Evolutionary conservation across 768 basidiomycete genomes (phyloP), one percentile per base, ranked within the genome.

Genomic region (Hirschioporus abietinus): DNA sequence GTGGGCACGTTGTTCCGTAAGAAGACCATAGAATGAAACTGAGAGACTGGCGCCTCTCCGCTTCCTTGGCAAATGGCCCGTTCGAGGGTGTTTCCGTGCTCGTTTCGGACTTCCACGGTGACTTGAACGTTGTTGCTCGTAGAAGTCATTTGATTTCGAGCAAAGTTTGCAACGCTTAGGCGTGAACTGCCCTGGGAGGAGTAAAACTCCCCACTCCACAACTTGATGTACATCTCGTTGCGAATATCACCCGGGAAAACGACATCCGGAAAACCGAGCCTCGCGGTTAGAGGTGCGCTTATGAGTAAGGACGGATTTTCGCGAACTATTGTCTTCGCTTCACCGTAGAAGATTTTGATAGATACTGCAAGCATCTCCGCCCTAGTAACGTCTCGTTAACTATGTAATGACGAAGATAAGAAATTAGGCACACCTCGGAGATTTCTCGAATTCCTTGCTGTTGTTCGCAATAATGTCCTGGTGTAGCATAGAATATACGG

Each of bases 221-320:
- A 84, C 76, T 97, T 97, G 79, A 98, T 85, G 76, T 98, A 99
- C 15, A 98, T 82, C 70, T 99, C 96, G 72, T 99, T 98, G 18
- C 96, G 88, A n/a, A 87, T 78, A 68, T 93, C 91, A 7, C 92
- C 93, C 2, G 96, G 96, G 73, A 95, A 95, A 9, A 96, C 95
- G 7, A 97, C 95, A 70, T 99, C 96, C 0, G 96, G 92, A 74
- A 99, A 99, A 34, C 95, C 95, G 35, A 99, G 87, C 2, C 94
- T 91, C 15, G 90, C 79, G 1, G 95, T 95, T 60, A 89, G 84
- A 0, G 96, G 91, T 9, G 87, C 85, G 70, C 91, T 92, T 67
- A 90, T 88, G 25, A 98, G 81, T 20, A 96, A 78, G 1, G 91
- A 89, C 27, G 91, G 88, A 74, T 96, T 94, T 75, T 96, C 94